Percentiles rank a stretch among this genome's conserved stretches.
Conservation (phyloP, 169 alveolate genomes). For the Neospora caninum region DNA sequence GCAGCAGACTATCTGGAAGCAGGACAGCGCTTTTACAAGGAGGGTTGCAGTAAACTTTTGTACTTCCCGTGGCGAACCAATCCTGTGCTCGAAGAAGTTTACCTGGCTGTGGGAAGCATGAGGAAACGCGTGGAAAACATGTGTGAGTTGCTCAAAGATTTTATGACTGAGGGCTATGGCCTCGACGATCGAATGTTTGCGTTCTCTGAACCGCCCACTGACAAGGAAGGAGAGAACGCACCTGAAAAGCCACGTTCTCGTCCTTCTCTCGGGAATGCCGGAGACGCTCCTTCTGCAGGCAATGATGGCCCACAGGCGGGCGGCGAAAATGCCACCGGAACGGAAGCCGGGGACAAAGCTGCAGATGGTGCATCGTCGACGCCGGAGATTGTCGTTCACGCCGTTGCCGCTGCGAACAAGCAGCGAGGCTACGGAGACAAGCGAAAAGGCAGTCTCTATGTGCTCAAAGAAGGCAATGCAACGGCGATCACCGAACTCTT, state of each 20-base stretch:
- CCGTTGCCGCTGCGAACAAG: background rate
- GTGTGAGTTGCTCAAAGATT: background rate
- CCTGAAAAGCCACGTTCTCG: background rate
- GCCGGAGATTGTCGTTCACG: background rate
- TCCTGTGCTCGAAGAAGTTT: background rate
- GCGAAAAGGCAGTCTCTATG: constrained; percentile 17
- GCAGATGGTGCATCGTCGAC: background rate
- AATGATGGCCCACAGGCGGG: background rate
- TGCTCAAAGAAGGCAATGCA: constrained; percentile 6
- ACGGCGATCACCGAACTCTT: background rate
- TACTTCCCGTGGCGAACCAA: background rate
- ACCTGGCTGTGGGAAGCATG: background rate
- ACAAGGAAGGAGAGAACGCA: background rate
- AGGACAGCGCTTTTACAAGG: constrained; percentile 13
- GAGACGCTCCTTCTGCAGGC: background rate
- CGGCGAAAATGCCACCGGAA: background rate
- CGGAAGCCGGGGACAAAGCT: background rate
- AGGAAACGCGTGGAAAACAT: background rate
- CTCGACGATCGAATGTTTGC: background rate
- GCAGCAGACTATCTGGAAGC: constrained; percentile 12
- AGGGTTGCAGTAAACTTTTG: background rate
- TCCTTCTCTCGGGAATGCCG: background rate
- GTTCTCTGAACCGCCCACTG: background rate
- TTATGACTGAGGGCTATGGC: constrained; percentile 13
- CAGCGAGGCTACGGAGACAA: background rate